Evolutionary conservation across 169 alveolate genomes (phyloP), one percentile per base, ranked within the genome.

Genomic region (Eimeria falciformis): DNA sequence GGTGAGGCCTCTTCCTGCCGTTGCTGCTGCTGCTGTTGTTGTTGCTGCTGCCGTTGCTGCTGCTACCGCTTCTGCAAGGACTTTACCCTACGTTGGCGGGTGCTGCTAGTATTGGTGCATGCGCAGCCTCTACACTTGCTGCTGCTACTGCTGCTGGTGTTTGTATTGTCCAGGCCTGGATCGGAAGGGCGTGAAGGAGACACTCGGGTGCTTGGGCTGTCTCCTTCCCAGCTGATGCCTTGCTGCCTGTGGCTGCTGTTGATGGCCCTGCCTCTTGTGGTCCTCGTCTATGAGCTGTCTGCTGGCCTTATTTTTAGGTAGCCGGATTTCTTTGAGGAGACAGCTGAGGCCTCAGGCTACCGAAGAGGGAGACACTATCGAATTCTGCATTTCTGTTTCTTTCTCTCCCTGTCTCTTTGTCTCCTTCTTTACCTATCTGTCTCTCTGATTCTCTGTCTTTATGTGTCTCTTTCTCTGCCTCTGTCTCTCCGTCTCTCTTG

Each of bases 181-280:
- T 68, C 47, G 79, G 62, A 14, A 33, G 79, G 79, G 18, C 40
- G 25, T 14, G 11, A 62, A 7, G 45, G 56, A n/a, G 83, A 43
- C 58, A 27, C 29, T 71, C 56, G 4, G 0, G 11, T 71, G 58
- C 40, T n/a, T n/a, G 73, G 73, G 37, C 25, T 62, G 0, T 18
- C 73, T 0, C 14, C 29, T n/a, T 14, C 12, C 58, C 83, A 71
- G 47, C 46, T 71, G 83, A 6, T 71, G 3, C 27, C 58, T 3
- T 71, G 53, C 21, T 71, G 83, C n/a, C 14, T 71, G 53, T 75
- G 66, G 40, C 66, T 45, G 85, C 85, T 75, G 25, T 65, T 75
- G 66, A 75, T 75, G 85, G 66, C 40, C 40, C 40, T 75, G 85
- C 85, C 85, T 2, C 27, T 75, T 18, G 7, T 75, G 2, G 62